These are phyloP conservation scores for Lentinula novae-zelandiae DNA, from an alignment of 1,284 basidiomycete genomes.

Conservation along the genomic window DNA sequence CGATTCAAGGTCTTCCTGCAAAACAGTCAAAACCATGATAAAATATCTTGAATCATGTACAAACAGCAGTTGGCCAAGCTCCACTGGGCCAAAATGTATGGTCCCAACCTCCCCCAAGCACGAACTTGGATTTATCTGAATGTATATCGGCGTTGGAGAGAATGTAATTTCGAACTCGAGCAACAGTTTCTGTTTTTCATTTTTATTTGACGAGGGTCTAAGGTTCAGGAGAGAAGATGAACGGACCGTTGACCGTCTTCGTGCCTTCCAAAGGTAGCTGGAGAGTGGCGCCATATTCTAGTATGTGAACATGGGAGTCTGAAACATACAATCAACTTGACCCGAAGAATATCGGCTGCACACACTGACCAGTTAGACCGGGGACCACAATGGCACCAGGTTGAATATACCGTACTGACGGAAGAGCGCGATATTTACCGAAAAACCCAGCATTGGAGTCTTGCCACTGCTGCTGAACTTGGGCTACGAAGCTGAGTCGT, in stretches of 20 bases:
- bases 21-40: neutral
- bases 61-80: constrained; percentile 74
- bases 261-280: constrained; percentile 66
- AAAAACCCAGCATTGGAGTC: constrained; percentile 3
- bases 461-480: constrained; percentile 40
- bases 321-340: neutral
- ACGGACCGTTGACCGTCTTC: constrained; percentile 50
- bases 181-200: constrained; percentile 52
- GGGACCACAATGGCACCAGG: constrained; percentile 59
- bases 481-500: constrained; percentile 29
- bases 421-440: constrained; percentile 17
- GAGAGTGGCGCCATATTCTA: constrained; percentile 70
- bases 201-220: neutral
- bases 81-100: constrained; percentile 73
- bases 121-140: constrained; percentile 55
- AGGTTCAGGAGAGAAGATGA: constrained; percentile 3
- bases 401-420: constrained; percentile 47
- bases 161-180: constrained; percentile 64
- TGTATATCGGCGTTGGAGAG: constrained; percentile 50
- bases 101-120: constrained; percentile 90
- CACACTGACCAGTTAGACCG: constrained; percentile 56
- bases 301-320: constrained; percentile 83
- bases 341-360: neutral
- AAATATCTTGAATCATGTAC: constrained; percentile 19
- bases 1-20: constrained; percentile 67